A percentile compares a stretch with the other conserved stretches of the same genome.
Evolutionary conservation across 164 flowering plant genomes (phyloP).

Genomic region (Chimonanthus praecox): DNA sequence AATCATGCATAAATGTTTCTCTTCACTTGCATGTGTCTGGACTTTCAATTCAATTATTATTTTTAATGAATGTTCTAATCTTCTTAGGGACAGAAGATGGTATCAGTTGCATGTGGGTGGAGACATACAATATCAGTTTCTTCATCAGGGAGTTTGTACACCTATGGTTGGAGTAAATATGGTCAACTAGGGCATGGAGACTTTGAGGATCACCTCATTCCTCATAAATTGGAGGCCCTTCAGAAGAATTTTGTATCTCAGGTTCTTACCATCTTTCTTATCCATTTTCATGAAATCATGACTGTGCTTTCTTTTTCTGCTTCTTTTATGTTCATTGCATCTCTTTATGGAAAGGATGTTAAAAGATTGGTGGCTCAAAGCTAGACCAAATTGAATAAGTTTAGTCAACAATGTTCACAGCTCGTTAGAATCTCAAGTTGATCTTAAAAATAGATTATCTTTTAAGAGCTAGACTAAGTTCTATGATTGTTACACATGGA

Average conservation of each 20-base stretch:
- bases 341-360: neutral
- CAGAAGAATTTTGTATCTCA: constrained; percentile 47
- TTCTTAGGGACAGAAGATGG: constrained; percentile 70
- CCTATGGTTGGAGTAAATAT: constrained; percentile 99
- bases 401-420: neutral
- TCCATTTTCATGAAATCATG: neutral
- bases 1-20: neutral
- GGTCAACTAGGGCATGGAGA: constrained; percentile 99
- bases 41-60: neutral
- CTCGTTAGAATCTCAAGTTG: too few species aligned
- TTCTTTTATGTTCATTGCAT: neutral
- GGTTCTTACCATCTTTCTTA: constrained; percentile 31
- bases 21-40: neutral
- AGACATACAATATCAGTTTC: constrained; percentile 91
- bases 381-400: neutral
- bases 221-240: constrained; percentile 73
- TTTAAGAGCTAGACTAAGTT: too few species aligned
- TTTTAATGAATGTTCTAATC: neutral
- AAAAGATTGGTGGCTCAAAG: neutral
- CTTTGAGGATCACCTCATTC: constrained; percentile 87
- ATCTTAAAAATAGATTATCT: too few species aligned
- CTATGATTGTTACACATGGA: too few species aligned
- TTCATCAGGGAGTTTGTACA: constrained; percentile 68
- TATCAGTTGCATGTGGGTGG: constrained; percentile 96
- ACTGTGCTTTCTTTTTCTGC: neutral